phyloP scores from a whole-genome alignment of 257 asterid genomes.

The Rauvolfia tetraphylla region DNA sequence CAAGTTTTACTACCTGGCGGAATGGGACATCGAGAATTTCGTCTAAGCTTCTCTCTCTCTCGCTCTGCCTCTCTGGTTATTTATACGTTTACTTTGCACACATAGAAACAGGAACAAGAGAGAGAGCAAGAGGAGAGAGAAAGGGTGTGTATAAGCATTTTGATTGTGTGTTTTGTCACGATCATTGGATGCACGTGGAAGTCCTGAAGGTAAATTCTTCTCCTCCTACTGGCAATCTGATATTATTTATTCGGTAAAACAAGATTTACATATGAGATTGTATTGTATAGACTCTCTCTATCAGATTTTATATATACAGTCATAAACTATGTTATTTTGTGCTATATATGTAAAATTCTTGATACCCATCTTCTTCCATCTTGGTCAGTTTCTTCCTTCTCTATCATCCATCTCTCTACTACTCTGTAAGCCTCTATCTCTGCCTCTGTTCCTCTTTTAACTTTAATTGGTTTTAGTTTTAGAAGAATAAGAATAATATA shows the following conservation, averaged over 20 bases:
- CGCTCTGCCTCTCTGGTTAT: background rate
- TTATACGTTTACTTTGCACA: conserved; percentile 1
- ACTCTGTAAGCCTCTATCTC: conserved; percentile 52
- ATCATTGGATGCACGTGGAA: conserved; percentile 28
- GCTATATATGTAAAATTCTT: conserved; percentile 29
- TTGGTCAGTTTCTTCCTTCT: conserved; percentile 43
- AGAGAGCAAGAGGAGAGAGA: background rate
- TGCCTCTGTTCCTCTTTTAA: conserved; percentile 11
- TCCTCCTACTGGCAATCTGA: conserved; percentile 9
- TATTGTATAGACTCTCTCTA: background rate
- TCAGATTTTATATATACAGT: background rate
- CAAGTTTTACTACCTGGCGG: background rate
- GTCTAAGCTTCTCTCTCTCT: background rate
- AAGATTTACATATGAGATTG: background rate
- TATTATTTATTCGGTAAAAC: conserved; percentile 8
- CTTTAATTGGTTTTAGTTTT: background rate
- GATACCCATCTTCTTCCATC: conserved; percentile 47
- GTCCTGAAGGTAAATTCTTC: conserved; percentile 21
- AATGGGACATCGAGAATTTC: conserved; percentile 7
- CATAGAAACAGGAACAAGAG: conserved; percentile 1
- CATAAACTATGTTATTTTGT: conserved; percentile 14
- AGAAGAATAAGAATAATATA: background rate
- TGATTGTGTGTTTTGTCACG: conserved; percentile 21
- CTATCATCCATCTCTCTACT: conserved; percentile 44
- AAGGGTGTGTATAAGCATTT: background rate